Evolutionary conservation across 768 basidiomycete genomes (phyloP).

Genomic region (Termitomyces sp.): DNA sequence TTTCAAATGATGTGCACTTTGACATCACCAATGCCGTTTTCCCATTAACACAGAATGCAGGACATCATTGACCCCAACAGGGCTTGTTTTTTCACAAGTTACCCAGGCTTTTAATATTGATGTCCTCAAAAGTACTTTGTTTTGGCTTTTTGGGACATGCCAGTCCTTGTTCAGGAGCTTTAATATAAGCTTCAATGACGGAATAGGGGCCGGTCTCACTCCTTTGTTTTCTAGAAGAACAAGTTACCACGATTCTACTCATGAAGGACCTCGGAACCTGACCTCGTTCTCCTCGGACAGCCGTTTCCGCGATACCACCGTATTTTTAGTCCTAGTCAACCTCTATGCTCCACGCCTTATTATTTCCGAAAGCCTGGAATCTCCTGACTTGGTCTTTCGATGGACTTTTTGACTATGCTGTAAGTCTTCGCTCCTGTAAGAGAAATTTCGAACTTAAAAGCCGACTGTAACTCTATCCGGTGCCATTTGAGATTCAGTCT

Average conservation of each 20-base stretch:
- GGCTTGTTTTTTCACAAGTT: not conserved
- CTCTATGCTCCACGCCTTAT: not conserved
- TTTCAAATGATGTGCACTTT: not conserved
- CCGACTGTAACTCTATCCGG: not conserved
- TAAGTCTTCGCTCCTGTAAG: not conserved
- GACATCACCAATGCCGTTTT: not conserved
- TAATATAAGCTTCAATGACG: not conserved
- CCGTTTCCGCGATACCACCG: not conserved
- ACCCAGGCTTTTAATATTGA: not conserved
- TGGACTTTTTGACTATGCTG: not conserved
- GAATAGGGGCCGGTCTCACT: not conserved
- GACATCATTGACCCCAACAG: not conserved
- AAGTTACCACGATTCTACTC: not conserved
- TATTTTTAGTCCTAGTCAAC: not conserved
- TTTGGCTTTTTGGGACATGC: not conserved
- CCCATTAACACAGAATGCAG: not conserved
- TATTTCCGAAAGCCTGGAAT: not conserved
- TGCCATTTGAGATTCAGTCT: not conserved
- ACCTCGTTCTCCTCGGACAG: conserved; percentile 5
- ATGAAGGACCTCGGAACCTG: not conserved
- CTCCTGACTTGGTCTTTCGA: not conserved
- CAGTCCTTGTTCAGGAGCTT: not conserved
- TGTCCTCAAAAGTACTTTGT: not conserved
- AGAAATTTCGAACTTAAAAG: not conserved
- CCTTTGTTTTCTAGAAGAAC: conserved; percentile 1